phyloP scores from a whole-genome alignment of 768 basidiomycete genomes.

The Mycena epipterygia region DNA sequence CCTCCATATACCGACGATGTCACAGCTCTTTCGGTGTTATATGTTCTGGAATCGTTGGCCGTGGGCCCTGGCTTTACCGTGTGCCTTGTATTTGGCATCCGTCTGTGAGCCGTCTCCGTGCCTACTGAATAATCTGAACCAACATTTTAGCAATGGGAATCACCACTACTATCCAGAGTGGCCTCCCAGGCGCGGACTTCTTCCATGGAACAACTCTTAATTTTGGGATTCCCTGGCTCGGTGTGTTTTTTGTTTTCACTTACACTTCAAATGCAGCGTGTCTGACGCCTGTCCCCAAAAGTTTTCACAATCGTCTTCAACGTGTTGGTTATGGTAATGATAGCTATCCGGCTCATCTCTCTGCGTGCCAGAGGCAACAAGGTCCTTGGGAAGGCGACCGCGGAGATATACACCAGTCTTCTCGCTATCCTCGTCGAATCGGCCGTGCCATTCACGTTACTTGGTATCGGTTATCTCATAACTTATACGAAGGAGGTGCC shows the following conservation, averaged over 20 bases:
- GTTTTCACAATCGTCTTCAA: slow-evolving; percentile 45
- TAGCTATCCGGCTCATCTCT: slow-evolving; percentile 44
- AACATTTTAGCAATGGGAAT: slow-evolving; percentile 43
- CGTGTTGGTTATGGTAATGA: slow-evolving; percentile 47
- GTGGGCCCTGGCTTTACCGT: slow-evolving; percentile 31
- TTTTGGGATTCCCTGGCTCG: slow-evolving; percentile 46
- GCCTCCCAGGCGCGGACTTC: slow-evolving; percentile 38
- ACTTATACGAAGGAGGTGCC: slow-evolving; percentile 48
- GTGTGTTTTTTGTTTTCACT: slow-evolving; percentile 14
- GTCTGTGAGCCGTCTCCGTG: slow-evolving; percentile 22
- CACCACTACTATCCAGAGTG: slow-evolving; percentile 43
- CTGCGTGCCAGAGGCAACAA: slow-evolving; percentile 35
- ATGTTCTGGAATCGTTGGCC: slow-evolving; percentile 44
- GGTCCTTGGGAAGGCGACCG: slow-evolving; percentile 37
- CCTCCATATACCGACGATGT: slow-evolving; percentile 19
- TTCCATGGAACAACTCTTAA: slow-evolving; percentile 41
- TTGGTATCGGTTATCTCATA: slow-evolving; percentile 48
- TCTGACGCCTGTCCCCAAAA: slow-evolving; percentile 38
- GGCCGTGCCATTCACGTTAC: slow-evolving; percentile 47
- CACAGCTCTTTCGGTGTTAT: slow-evolving; percentile 49
- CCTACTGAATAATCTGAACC: neutral
- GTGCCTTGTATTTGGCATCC: slow-evolving; percentile 30
- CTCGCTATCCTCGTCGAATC: slow-evolving; percentile 49
- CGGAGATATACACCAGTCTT: slow-evolving; percentile 46
- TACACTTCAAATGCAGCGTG: neutral